Conservation (phyloP, 768 basidiomycete species). For the Hortiboletus campestris region DNA sequence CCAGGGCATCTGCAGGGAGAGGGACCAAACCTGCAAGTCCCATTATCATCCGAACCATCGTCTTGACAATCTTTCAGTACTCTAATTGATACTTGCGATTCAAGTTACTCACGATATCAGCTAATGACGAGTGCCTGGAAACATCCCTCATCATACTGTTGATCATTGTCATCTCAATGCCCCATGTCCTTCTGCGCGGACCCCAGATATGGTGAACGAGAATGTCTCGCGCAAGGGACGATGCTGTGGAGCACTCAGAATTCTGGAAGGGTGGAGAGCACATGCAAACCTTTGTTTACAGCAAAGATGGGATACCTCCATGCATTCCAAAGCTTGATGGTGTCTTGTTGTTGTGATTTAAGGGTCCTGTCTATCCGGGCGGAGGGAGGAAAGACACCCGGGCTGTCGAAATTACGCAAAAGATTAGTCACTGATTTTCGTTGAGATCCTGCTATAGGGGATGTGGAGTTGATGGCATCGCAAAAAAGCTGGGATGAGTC, state of each 20-base stretch:
- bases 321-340: conserved; percentile 64
- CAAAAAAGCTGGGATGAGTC: conserved; percentile 24
- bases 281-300: conserved; percentile 57
- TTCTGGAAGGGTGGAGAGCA: not conserved
- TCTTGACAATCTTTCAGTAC: conserved; percentile 28
- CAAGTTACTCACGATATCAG: conserved; percentile 66
- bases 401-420: conserved; percentile 57
- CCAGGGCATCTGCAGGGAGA: conserved; percentile 86
- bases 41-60: conserved; percentile 61
- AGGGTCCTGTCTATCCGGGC: conserved; percentile 68
- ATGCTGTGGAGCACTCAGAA: conserved; percentile 19
- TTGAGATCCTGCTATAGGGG: conserved; percentile 17
- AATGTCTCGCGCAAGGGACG: conserved; percentile 58
- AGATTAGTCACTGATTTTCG: conserved; percentile 24
- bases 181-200: conserved; percentile 88
- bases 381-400: conserved; percentile 70
- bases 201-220: conserved; percentile 81
- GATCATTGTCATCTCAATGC: conserved; percentile 89
- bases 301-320: conserved; percentile 72
- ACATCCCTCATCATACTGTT: conserved; percentile 84
- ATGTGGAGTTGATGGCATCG: conserved; percentile 4
- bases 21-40: conserved; percentile 79
- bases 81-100: not conserved
- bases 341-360: conserved; percentile 53
- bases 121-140: conserved; percentile 74